phyloP scores from a whole-genome alignment of 1,139 yeast genomes.

The Geotrichum cucujoidarum region DNA sequence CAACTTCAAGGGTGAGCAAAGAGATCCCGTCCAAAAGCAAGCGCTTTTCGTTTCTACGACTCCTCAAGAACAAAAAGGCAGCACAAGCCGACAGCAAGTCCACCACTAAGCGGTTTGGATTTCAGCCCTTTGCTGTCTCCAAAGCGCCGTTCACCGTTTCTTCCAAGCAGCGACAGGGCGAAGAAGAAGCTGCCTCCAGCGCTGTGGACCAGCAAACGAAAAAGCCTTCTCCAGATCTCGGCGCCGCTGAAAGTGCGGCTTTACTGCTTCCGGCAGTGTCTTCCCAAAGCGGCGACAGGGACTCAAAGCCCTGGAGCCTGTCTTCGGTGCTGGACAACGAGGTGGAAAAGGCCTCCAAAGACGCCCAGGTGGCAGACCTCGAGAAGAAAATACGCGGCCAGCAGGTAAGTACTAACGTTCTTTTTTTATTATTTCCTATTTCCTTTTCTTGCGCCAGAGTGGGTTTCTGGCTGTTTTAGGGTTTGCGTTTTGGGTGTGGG shows the following conservation, averaged over 20 bases:
- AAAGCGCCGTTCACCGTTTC: background rate
- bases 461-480: background rate
- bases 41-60: slow-evolving; percentile 8
- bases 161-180: background rate
- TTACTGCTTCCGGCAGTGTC: background rate
- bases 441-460: background rate
- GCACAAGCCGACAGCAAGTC: no score
- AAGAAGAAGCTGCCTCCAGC: background rate
- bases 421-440: background rate
- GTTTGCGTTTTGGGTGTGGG: background rate
- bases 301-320: slow-evolving; percentile 1
- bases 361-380: background rate
- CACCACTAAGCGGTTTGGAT: no score
- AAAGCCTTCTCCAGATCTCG: no score
- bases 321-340: slow-evolving; percentile 11
- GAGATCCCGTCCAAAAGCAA: background rate
- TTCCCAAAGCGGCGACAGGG: background rate
- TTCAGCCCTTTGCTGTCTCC: background rate
- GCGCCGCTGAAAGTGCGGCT: background rate
- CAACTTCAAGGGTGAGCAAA: background rate
- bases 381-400: background rate
- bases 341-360: slow-evolving; percentile 11
- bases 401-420: background rate
- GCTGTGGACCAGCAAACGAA: background rate
- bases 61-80: background rate